Evolutionary conservation across 495 filamentous ascomycete genomes (phyloP), one percentile per base, ranked within the genome.

Genomic region (Xylaria intraflava): DNA sequence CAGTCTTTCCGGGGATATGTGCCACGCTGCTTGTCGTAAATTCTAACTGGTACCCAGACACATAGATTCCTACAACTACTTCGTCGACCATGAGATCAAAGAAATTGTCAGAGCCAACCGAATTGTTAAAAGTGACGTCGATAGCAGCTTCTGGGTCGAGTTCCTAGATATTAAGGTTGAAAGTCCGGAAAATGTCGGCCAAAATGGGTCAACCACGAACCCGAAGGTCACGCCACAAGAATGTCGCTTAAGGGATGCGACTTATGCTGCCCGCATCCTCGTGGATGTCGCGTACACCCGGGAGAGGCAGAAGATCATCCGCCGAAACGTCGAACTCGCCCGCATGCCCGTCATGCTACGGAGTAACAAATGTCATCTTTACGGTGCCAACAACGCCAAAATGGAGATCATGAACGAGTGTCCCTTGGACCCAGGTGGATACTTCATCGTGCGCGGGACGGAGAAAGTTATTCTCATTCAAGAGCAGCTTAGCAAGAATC

Each of bases 391-490:
- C 14, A 91, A 94, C 47, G 75, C 77, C 22, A 78, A 94, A 62
- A 93, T 97, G 90, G 85, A 85, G 30, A 66, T 80, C 14, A 81
- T 96, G 62, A 89, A 93, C 59, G 93, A 99, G 69, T 99, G 93
- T 64, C 87, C 93, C 2, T 75, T 97, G 23, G 93, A 99, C 69
- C 93, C 94, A 1, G 93, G 93, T 49, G 93, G 93, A 24, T 99
- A 99, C 68, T 99, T 99, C 64, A 88, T 90, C 53, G 81, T 88
- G 42, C 81, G 83, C 57, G 86, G 86, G 8, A 87, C 86, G 44
- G 93, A 99, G 62, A 97, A 97, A 74, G 93, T 97, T 45, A 97
- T 99, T 64, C 79, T 99, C 12, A 91, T 97, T 30, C 93, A 97
- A 67, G 93, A 99, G 60, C 93, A 97, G 69, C 73, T 97, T 65